phyloP scores from a whole-genome alignment of 2,329 filamentous ascomycete genomes.

The Alternaria incomplexa region DNA sequence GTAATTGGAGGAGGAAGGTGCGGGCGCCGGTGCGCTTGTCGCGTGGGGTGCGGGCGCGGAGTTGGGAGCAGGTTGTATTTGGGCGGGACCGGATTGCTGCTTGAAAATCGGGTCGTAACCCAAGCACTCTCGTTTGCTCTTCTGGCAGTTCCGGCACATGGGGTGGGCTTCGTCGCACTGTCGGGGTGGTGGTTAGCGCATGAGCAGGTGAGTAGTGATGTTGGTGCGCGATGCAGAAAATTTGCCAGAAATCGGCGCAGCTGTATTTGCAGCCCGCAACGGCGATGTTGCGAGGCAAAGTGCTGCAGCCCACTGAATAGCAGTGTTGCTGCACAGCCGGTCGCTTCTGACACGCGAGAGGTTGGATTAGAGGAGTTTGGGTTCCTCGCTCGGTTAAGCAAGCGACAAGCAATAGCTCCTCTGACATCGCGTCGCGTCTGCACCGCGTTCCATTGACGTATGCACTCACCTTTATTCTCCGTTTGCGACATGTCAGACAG shows the following conservation, averaged over 20 bases:
- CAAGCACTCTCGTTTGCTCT: conserved; percentile 84
- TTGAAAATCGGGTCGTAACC: conserved; percentile 91
- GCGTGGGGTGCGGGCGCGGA: conserved; percentile 46
- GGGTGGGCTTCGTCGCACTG: conserved; percentile 97
- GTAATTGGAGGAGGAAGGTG: conserved; percentile 45
- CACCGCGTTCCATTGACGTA: conserved; percentile 33
- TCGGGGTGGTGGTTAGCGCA: conserved; percentile 34
- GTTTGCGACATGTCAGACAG: conserved; percentile 64
- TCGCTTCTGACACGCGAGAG: conserved; percentile 4
- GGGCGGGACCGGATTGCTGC: conserved; percentile 70
- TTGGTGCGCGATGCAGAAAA: conserved; percentile 3
- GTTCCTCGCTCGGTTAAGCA: conserved; percentile 46
- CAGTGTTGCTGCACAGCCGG: neutral
- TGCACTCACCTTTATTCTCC: conserved; percentile 71
- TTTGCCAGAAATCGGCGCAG: neutral
- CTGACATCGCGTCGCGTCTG: conserved; percentile 35
- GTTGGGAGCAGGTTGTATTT: conserved; percentile 73
- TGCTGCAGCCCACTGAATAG: neutral
- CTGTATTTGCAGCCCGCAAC: neutral
- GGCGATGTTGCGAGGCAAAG: neutral
- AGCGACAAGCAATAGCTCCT: conserved; percentile 22
- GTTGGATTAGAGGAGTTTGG: conserved; percentile 29
- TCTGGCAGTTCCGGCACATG: conserved; percentile 86
- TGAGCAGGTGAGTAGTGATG: conserved; percentile 14
- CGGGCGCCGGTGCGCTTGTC: conserved; percentile 36